A percentile compares a stretch with the other conserved stretches of the same genome.
Conservation (phyloP, 768 basidiomycete genomes). For the Amanita phalloides region DNA sequence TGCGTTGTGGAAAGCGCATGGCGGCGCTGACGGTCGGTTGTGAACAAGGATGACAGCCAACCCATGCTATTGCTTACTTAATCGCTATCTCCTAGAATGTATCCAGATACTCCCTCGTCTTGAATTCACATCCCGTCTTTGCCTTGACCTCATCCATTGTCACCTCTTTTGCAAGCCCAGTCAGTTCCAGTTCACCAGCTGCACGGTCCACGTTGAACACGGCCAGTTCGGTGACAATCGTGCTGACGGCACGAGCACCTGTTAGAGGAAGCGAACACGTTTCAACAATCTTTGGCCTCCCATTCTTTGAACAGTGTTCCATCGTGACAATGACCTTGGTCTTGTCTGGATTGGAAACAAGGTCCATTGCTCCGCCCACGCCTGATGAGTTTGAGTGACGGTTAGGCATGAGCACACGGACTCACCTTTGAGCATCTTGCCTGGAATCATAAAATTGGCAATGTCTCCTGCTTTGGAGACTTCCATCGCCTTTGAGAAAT, state of each 20-base stretch:
- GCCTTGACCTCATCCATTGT: conserved; percentile 74
- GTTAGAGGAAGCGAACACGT: conserved; percentile 81
- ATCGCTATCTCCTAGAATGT: conserved; percentile 22
- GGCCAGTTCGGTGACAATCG: conserved; percentile 87
- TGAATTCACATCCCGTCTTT: conserved; percentile 83
- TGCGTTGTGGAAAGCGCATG: conserved; percentile 71
- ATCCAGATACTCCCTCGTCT: conserved; percentile 40
- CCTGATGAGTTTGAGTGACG: conserved; percentile 29
- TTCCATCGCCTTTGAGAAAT: conserved; percentile 67
- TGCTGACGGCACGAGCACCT: conserved; percentile 79
- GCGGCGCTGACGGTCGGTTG: conserved; percentile 35
- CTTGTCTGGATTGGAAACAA: conserved; percentile 92
- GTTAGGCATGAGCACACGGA: conserved; percentile 1
- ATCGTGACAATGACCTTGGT: conserved; percentile 87
- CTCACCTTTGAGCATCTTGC: conserved; percentile 77
- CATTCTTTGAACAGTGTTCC: conserved; percentile 88
- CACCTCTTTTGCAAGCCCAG: conserved; percentile 78
- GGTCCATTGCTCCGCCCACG: conserved; percentile 95
- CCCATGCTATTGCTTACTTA: conserved; percentile 38
- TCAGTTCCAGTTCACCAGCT: conserved; percentile 61
- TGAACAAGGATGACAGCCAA: conserved; percentile 64
- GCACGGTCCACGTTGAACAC: conserved; percentile 83
- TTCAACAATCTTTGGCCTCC: conserved; percentile 78
- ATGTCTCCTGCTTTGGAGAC: conserved; percentile 90
- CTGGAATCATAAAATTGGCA: conserved; percentile 98